Evolutionary conservation across 2,329 filamentous ascomycete species (phyloP).

Genomic region (Clathrospora elynae): DNA sequence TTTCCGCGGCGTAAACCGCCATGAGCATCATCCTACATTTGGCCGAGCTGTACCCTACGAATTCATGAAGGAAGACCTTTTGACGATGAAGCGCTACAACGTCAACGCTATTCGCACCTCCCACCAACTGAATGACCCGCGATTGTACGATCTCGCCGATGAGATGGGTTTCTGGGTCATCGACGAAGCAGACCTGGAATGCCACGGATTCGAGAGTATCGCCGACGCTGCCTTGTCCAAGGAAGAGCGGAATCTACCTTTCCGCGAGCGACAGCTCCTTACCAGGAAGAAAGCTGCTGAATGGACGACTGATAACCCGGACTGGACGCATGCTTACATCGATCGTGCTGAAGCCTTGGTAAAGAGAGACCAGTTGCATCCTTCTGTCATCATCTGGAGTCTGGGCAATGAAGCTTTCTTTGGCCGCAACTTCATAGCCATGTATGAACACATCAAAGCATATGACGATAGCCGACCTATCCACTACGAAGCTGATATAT

Average conservation of each 20-base stretch:
- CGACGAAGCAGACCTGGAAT: constrained; percentile 59
- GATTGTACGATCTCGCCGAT: constrained; percentile 65
- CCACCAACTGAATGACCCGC: constrained; percentile 69
- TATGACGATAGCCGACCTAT: constrained; percentile 64
- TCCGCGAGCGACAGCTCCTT: constrained; percentile 65
- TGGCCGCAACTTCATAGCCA: constrained; percentile 68
- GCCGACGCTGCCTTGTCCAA: constrained; percentile 33
- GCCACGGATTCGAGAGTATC: constrained; percentile 52
- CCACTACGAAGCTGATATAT: constrained; percentile 69
- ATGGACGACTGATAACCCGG: constrained; percentile 65
- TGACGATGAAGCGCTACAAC: constrained; percentile 72
- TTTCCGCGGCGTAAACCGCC: constrained; percentile 69
- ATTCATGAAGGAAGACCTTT: constrained; percentile 65
- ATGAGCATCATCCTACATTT: constrained; percentile 70
- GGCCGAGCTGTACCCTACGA: constrained; percentile 68
- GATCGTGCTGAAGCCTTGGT: constrained; percentile 69
- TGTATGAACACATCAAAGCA: constrained; percentile 66
- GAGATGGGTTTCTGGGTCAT: constrained; percentile 71
- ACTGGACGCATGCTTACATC: constrained; percentile 68
- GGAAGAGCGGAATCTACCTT: constrained; percentile 54
- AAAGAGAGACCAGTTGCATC: constrained; percentile 71
- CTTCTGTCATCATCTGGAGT: constrained; percentile 74
- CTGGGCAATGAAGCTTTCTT: constrained; percentile 77
- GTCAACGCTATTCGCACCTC: constrained; percentile 72
- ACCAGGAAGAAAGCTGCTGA: constrained; percentile 60